phyloP scores from a whole-genome alignment of 176 grass and related monocot genomes.

The Oryza meyeriana region DNA sequence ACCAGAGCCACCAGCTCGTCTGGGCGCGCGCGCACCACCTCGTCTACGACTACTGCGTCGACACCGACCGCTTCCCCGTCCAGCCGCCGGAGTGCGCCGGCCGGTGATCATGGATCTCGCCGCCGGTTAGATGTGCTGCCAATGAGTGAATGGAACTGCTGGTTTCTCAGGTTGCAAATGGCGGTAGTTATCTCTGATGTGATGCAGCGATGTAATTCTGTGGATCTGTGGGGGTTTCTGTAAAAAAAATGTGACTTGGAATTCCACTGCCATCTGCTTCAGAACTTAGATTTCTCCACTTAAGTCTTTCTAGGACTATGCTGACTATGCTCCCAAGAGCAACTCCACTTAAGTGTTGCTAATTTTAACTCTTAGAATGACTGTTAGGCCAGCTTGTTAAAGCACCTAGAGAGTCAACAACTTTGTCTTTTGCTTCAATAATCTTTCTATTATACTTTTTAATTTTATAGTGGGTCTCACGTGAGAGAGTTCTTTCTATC shows the following conservation, averaged over 20 bases:
- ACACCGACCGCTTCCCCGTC: conserved; percentile 61
- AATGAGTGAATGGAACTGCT: conserved; percentile 39
- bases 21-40: conserved; percentile 93
- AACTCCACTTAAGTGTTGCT: no score
- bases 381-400: no score
- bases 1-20: conserved; percentile 89
- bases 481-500: no score
- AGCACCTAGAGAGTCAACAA: no score
- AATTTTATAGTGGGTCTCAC: no score
- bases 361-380: no score
- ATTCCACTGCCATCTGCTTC: background rate
- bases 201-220: background rate
- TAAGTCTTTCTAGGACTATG: background rate
- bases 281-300: background rate
- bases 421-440: no score
- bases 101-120: background rate
- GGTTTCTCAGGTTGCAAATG: conserved; percentile 32
- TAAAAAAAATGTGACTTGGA: conserved; percentile 8
- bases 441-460: no score
- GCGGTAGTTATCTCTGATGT: background rate
- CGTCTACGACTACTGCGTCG: conserved; percentile 96
- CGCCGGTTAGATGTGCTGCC: background rate
- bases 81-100: conserved; percentile 75
- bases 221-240: conserved; percentile 1
- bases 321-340: background rate